A percentile compares a stretch with the other conserved stretches of the same genome.
Conservation (phyloP, 306 rosid genomes). For the Begonia masoniana region DNA sequence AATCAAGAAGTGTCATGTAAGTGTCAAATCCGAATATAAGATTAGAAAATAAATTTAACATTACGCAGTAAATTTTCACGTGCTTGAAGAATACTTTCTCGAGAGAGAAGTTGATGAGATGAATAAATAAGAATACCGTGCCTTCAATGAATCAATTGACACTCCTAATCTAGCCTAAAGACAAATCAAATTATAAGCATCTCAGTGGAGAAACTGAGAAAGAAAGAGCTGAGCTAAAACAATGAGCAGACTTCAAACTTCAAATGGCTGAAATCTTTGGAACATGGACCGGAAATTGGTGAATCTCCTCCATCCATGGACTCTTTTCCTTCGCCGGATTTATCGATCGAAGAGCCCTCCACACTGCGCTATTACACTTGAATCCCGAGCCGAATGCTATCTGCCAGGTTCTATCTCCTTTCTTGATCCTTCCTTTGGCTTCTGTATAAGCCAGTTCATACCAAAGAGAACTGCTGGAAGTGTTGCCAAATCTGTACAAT, state of each 20-base stretch:
- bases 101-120: too few relatives aligned
- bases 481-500: conserved; percentile 79
- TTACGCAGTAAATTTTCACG: too few relatives aligned
- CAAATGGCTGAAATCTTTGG: conserved; percentile 54
- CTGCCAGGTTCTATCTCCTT: conserved; percentile 88
- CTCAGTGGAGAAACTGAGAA: conserved; percentile 5
- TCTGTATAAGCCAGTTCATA: conserved; percentile 81
- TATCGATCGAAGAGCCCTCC: conserved; percentile 72
- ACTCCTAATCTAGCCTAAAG: conserved; percentile 11
- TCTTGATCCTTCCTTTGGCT: conserved; percentile 79
- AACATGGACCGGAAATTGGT: conserved; percentile 61
- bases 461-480: conserved; percentile 91
- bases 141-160: conserved; percentile 9
- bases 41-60: background rate
- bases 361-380: conserved; percentile 88
- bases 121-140: conserved; percentile 3
- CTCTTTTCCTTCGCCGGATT: conserved; percentile 60
- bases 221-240: background rate
- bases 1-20: too few relatives aligned
- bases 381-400: conserved; percentile 91
- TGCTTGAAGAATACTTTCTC: too few relatives aligned
- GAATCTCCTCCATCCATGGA: conserved; percentile 77
- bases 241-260: background rate
- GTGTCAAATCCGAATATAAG: too few relatives aligned
- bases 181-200: conserved; percentile 10